Conservation (phyloP, 2,329 filamentous ascomycete genomes). For the Fusarium mangiferae region DNA sequence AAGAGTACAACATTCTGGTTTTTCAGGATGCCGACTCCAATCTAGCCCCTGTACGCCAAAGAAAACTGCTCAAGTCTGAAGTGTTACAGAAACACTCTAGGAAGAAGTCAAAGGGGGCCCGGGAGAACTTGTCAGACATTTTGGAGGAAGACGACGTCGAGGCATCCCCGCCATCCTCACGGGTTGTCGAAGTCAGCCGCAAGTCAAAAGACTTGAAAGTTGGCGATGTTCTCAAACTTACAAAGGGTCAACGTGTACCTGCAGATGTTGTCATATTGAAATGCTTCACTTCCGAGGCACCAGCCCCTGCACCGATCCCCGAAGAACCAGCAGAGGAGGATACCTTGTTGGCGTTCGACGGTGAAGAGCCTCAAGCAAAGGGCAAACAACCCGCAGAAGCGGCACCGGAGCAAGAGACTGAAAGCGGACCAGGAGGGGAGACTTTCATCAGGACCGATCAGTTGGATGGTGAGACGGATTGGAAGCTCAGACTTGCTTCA, state of each 20-base stretch:
- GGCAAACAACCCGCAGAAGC: conserved; percentile 50
- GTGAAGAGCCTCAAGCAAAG: conserved; percentile 48
- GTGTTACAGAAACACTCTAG: conserved; percentile 43
- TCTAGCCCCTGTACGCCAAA: conserved; percentile 53
- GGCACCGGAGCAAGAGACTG: conserved; percentile 40
- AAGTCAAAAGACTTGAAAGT: conserved; percentile 91
- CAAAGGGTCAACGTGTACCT: conserved; percentile 91
- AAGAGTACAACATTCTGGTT: conserved; percentile 81
- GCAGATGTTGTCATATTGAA: conserved; percentile 95
- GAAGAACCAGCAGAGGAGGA: conserved; percentile 52
- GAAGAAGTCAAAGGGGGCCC: conserved; percentile 46
- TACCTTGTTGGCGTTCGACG: conserved; percentile 55
- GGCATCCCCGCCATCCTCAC: conserved; percentile 56
- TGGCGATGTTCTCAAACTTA: conserved; percentile 92
- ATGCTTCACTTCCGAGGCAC: conserved; percentile 72
- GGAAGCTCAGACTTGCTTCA: conserved; percentile 93
- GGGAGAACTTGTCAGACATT: conserved; percentile 67
- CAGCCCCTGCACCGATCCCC: conserved; percentile 44
- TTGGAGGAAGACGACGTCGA: conserved; percentile 70
- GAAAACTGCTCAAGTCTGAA: conserved; percentile 57
- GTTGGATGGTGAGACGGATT: conserved; percentile 96
- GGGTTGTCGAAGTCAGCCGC: conserved; percentile 75
- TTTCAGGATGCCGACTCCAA: conserved; percentile 69
- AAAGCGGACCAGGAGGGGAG: conserved; percentile 72
- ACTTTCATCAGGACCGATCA: conserved; percentile 98